phyloP scores from a whole-genome alignment of 768 basidiomycete genomes.

The Pulveroboletus sp. region DNA sequence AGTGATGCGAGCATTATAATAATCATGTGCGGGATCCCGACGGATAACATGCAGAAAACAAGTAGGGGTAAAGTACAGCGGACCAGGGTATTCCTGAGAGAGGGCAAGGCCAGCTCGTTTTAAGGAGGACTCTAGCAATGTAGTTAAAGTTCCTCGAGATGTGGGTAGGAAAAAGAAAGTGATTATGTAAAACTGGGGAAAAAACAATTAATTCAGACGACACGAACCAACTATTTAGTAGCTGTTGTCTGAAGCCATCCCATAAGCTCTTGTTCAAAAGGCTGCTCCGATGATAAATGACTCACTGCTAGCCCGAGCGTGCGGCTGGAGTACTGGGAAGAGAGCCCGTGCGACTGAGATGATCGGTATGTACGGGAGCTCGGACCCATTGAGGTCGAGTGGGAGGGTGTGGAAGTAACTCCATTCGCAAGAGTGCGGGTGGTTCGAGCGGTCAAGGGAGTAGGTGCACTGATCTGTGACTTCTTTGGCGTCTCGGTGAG shows the following conservation, averaged over 20 bases:
- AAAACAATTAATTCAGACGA: slow-evolving; percentile 12
- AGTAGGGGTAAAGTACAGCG: slow-evolving; percentile 41
- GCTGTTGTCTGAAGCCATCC: slow-evolving; percentile 36
- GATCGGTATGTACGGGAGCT: slow-evolving; percentile 65
- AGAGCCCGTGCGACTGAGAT: slow-evolving; percentile 66
- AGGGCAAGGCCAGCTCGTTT: slow-evolving; percentile 36
- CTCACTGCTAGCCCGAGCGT: slow-evolving; percentile 71
- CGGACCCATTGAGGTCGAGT: slow-evolving; percentile 55
- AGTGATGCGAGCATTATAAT: slow-evolving; percentile 38
- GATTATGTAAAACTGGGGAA: slow-evolving; percentile 2
- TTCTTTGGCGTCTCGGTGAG: slow-evolving; percentile 81
- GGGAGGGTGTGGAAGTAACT: slow-evolving; percentile 57
- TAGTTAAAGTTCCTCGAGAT: slow-evolving; percentile 19
- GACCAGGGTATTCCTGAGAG: slow-evolving; percentile 37
- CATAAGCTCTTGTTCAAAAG: slow-evolving; percentile 37
- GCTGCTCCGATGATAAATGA: slow-evolving; percentile 35
- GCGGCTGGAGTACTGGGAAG: slow-evolving; percentile 74
- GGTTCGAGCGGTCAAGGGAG: slow-evolving; percentile 78
- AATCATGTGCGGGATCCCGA: slow-evolving; percentile 32
- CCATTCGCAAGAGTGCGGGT: slow-evolving; percentile 52
- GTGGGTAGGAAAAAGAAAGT: slow-evolving; percentile 8
- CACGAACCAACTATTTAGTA: slow-evolving; percentile 26
- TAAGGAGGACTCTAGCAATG: slow-evolving; percentile 27
- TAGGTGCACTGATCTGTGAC: slow-evolving; percentile 85
- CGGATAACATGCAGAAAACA: slow-evolving; percentile 37